These are phyloP conservation scores for Carex scoparia DNA, from an alignment of 176 grass and related monocot genomes.

Conservation along the genomic window DNA sequence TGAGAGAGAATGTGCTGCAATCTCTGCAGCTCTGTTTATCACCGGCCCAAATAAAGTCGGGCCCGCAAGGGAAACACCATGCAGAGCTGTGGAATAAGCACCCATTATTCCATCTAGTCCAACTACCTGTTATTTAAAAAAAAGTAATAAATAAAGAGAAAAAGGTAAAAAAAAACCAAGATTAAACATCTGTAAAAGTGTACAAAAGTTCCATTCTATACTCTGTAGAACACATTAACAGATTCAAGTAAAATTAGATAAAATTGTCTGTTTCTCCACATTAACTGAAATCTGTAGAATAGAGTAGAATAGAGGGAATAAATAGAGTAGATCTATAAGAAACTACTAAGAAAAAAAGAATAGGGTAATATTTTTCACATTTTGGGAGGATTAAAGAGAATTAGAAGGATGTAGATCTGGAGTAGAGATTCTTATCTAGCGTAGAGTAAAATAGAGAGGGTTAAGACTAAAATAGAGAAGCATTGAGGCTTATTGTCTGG, in stretches of 20 bases:
- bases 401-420: too few species aligned
- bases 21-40: conserved; percentile 84
- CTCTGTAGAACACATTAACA: not conserved
- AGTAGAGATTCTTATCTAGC: too few species aligned
- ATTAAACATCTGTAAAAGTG: not conserved
- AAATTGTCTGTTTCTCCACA: not conserved
- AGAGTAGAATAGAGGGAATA: too few species aligned
- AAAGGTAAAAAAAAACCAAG: not conserved
- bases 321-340: too few species aligned
- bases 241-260: not conserved
- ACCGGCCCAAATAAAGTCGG: conserved; percentile 87
- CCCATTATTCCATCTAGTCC: conserved; percentile 93
- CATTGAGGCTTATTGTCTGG: too few species aligned
- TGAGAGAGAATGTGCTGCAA: conserved; percentile 64
- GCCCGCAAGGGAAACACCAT: conserved; percentile 68
- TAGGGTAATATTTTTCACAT: too few species aligned
- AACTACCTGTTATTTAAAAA: conserved; percentile 46
- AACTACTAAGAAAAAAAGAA: too few species aligned
- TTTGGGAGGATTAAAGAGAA: too few species aligned
- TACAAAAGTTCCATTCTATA: not conserved
- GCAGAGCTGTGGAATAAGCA: conserved; percentile 59
- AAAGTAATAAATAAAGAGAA: conserved; percentile 4
- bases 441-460: too few species aligned
- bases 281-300: too few species aligned
- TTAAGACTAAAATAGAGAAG: too few species aligned